Percentiles rank a stretch among this genome's conserved stretches.
Conservation (phyloP, 2,329 filamentous ascomycete genomes). For the Davidsoniella eucalypti region DNA sequence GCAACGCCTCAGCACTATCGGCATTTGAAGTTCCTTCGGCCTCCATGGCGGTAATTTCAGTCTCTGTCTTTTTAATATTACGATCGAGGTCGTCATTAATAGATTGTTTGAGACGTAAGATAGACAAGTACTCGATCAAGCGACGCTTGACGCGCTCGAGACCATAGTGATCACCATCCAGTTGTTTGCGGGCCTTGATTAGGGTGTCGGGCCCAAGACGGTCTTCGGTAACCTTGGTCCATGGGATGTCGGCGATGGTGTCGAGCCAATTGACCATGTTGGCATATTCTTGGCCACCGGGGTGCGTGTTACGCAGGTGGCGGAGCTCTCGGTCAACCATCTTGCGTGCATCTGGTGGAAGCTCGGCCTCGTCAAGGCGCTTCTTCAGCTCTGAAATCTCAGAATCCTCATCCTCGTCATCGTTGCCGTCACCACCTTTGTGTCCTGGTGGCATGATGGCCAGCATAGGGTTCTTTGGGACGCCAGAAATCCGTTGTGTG, state of each 20-base stretch:
- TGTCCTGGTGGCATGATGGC: constrained; percentile 11
- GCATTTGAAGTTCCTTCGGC: constrained; percentile 25
- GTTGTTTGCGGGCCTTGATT: constrained; percentile 63
- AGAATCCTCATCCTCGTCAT: constrained; percentile 65
- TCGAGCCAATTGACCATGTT: constrained; percentile 89
- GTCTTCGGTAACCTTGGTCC: constrained; percentile 72
- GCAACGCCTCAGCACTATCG: constrained; percentile 21
- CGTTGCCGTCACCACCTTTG: constrained; percentile 25
- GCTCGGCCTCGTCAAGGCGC: constrained; percentile 62
- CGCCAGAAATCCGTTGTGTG: constrained; percentile 19
- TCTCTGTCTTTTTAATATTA: constrained; percentile 53
- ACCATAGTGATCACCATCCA: constrained; percentile 93
- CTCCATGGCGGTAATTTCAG: constrained; percentile 25
- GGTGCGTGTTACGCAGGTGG: constrained; percentile 85
- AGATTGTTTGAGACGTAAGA: constrained; percentile 86
- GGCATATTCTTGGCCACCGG: constrained; percentile 88
- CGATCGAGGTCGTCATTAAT: constrained; percentile 70
- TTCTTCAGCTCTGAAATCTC: constrained; percentile 87
- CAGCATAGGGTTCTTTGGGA: constrained; percentile 23
- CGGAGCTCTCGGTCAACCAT: constrained; percentile 82
- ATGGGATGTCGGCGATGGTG: constrained; percentile 85
- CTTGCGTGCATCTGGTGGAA: constrained; percentile 73
- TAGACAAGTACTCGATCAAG: constrained; percentile 84
- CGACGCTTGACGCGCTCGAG: constrained; percentile 96
- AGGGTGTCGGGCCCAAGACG: constrained; percentile 69